These are phyloP conservation scores for Phtheirospermum japonicum DNA, from an alignment of 257 asterid genomes.

Conservation along the genomic window DNA sequence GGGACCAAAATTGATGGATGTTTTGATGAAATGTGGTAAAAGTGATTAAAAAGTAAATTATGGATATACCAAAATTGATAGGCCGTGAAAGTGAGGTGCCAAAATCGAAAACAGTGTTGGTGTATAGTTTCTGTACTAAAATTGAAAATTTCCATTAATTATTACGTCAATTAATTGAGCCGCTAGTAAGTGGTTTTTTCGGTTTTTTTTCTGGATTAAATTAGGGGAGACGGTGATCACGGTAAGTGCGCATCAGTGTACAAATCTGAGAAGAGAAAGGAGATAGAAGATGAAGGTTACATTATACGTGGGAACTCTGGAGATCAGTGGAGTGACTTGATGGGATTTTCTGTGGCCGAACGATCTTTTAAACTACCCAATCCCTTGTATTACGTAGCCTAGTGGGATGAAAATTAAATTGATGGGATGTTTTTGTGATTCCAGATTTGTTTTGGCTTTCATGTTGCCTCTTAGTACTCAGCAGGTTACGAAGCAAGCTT, in stretches of 20 bases:
- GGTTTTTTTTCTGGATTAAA: constrained; percentile 11
- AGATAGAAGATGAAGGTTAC: constrained; percentile 76
- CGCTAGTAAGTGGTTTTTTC: not conserved
- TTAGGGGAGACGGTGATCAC: constrained; percentile 61
- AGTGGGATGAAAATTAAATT: constrained; percentile 3
- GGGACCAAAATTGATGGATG: too few species aligned
- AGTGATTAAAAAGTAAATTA: too few species aligned
- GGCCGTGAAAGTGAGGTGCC: too few species aligned
- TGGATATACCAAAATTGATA: too few species aligned
- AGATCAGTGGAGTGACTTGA: constrained; percentile 92
- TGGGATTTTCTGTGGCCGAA: constrained; percentile 58
- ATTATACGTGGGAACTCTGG: constrained; percentile 72
- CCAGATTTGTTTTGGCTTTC: not conserved
- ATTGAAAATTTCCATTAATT: not conserved
- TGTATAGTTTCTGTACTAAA: too few species aligned
- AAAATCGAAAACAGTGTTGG: too few species aligned
- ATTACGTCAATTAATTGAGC: not conserved
- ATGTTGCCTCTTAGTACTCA: not conserved
- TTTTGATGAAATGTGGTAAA: too few species aligned
- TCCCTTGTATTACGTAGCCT: constrained; percentile 64
- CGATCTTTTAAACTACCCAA: constrained; percentile 90
- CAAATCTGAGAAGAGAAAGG: constrained; percentile 80
- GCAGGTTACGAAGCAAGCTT: not conserved
- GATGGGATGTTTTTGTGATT: too few species aligned
- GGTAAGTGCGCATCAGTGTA: constrained; percentile 57